phyloP scores from a whole-genome alignment of 441 rosid genomes.

The Jatropha multifida region DNA sequence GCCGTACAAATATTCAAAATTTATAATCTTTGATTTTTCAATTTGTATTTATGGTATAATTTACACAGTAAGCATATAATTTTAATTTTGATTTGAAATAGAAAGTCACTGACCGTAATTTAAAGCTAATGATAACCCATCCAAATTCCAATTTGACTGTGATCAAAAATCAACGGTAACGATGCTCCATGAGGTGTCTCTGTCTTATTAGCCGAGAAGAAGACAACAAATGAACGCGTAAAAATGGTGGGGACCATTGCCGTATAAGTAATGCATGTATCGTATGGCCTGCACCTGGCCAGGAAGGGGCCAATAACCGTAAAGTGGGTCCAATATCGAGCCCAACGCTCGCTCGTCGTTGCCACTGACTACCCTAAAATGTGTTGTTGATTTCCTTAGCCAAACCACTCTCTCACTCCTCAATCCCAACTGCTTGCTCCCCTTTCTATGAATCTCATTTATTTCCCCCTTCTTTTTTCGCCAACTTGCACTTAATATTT shows the following conservation, averaged over 20 bases:
- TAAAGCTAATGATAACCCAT: too few relatives aligned
- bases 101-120: too few relatives aligned
- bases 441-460: neutral
- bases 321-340: conserved; percentile 12
- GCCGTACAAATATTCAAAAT: too few relatives aligned
- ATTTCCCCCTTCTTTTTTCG: neutral
- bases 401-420: neutral
- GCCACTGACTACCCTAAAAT: neutral
- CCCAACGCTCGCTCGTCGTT: neutral
- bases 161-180: too few relatives aligned
- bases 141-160: too few relatives aligned
- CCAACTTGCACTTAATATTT: neutral
- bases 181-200: too few relatives aligned
- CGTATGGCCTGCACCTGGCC: neutral
- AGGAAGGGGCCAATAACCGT: conserved; percentile 9
- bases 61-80: too few relatives aligned
- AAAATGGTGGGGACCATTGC: neutral
- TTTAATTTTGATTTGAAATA: too few relatives aligned
- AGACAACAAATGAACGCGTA: conserved; percentile 15
- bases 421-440: conserved; percentile 1
- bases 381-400: neutral
- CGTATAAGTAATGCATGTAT: neutral
- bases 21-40: too few relatives aligned
- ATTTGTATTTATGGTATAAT: too few relatives aligned
- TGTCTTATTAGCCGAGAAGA: neutral